Percentiles rank a stretch among this genome's conserved stretches.
Evolutionary conservation across 768 basidiomycete genomes (phyloP).

Genomic region (Lactarius indigo): DNA sequence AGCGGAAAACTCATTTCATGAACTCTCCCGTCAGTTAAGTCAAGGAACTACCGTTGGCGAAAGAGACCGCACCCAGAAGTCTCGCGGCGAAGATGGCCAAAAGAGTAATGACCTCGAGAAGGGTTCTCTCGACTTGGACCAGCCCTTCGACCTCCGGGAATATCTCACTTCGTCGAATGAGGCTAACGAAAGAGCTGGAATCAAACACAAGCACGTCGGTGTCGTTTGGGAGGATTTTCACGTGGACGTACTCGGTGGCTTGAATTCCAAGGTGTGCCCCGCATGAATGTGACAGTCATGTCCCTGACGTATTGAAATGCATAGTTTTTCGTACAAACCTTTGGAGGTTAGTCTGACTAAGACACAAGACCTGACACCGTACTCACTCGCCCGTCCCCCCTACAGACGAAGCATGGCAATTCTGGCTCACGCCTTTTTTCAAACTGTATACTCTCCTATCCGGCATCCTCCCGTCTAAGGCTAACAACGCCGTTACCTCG

Average conservation of each 20-base stretch:
- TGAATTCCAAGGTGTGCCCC: constrained; percentile 50
- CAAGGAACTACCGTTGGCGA: constrained; percentile 15
- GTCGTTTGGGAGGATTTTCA: constrained; percentile 70
- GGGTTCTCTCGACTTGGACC: constrained; percentile 39
- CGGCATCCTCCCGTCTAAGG: constrained; percentile 3
- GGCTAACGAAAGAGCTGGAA: constrained; percentile 60
- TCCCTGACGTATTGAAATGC: neutral
- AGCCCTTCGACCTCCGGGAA: constrained; percentile 61
- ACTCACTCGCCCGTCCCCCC: neutral
- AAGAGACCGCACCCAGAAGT: neutral
- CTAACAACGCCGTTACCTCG: constrained; percentile 9
- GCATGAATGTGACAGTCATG: neutral
- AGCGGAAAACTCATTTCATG: constrained; percentile 18
- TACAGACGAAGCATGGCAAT: constrained; percentile 26
- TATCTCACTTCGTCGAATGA: constrained; percentile 70
- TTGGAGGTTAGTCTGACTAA: constrained; percentile 46
- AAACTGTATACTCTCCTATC: constrained; percentile 4
- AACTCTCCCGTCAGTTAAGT: constrained; percentile 22
- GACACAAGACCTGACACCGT: neutral
- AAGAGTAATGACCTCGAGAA: constrained; percentile 38
- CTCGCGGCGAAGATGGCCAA: neutral
- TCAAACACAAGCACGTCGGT: constrained; percentile 75
- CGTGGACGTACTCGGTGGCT: constrained; percentile 59
- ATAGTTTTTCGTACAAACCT: constrained; percentile 58
- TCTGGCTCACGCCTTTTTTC: constrained; percentile 23